These are phyloP conservation scores for Erythrobasidium yunnanense DNA, from an alignment of 768 basidiomycete species.

Conservation along the genomic window DNA sequence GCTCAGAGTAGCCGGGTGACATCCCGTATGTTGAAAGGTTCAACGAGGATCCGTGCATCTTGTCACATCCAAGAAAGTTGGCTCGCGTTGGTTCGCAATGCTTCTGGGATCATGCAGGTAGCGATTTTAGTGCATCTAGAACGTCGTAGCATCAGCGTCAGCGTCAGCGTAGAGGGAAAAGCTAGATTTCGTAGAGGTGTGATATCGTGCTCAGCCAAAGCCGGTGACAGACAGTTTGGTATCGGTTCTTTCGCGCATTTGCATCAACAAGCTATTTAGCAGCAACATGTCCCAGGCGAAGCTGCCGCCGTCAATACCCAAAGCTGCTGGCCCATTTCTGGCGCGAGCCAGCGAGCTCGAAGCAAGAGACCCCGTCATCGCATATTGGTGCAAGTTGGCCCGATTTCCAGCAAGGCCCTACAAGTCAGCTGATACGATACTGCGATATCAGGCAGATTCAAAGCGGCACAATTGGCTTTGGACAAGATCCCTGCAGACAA, in stretches of 20 bases:
- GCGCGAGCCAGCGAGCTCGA: slow-evolving; percentile 83
- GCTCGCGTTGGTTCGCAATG: no score
- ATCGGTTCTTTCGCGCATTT: no score
- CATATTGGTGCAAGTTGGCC: slow-evolving; percentile 78
- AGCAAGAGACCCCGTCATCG: slow-evolving; percentile 68
- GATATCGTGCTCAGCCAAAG: no score
- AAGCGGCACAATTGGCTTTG: slow-evolving; percentile 81
- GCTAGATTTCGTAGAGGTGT: no score
- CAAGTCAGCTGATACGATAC: neutral
- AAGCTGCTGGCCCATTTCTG: slow-evolving; percentile 53
- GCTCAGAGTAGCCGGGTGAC: no score
- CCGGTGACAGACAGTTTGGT: no score
- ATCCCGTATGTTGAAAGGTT: no score
- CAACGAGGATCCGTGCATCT: no score
- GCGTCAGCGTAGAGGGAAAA: neutral
- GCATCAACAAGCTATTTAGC: neutral
- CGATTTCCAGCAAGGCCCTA: neutral
- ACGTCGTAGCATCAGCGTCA: neutral
- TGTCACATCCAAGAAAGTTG: no score
- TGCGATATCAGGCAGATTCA: slow-evolving; percentile 60
- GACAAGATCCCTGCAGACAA: slow-evolving; percentile 50
- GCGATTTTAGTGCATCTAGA: no score
- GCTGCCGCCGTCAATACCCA: neutral
- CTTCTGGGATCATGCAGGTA: no score
- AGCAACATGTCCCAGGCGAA: neutral